Evolutionary conservation across 176 grass and related monocot genomes (phyloP).

Genomic region (Cenchrus fungigraminus): DNA sequence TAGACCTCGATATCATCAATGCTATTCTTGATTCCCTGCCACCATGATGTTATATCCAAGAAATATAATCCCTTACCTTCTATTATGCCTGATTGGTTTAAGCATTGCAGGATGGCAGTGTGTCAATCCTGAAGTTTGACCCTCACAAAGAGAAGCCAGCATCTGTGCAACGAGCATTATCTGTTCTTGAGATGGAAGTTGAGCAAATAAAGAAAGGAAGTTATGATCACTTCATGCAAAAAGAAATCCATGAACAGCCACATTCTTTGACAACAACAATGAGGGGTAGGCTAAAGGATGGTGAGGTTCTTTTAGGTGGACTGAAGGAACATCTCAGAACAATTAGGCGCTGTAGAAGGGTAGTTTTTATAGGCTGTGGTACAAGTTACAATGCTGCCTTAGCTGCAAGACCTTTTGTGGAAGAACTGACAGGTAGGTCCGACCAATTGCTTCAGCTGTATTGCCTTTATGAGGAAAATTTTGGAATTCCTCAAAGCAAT

Average conservation of each 20-base stretch:
- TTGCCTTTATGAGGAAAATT: neutral
- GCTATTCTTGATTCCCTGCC: neutral
- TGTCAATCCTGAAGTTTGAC: slow-evolving; percentile 87
- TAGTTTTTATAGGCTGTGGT: slow-evolving; percentile 91
- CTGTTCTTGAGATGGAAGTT: slow-evolving; percentile 96
- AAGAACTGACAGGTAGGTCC: slow-evolving; percentile 79
- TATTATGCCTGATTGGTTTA: slow-evolving; percentile 11
- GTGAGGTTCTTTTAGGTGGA: slow-evolving; percentile 81
- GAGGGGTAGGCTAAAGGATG: slow-evolving; percentile 86
- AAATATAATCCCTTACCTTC: slow-evolving; percentile 17
- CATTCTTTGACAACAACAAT: slow-evolving; percentile 90
- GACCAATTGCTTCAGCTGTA: slow-evolving; percentile 4
- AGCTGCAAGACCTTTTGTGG: slow-evolving; percentile 83
- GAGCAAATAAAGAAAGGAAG: slow-evolving; percentile 97
- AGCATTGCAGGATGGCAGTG: slow-evolving; percentile 75
- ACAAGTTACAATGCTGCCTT: slow-evolving; percentile 94
- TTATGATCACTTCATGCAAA: slow-evolving; percentile 97
- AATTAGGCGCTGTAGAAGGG: slow-evolving; percentile 78
- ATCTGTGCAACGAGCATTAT: slow-evolving; percentile 87
- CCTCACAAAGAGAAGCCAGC: slow-evolving; percentile 84
- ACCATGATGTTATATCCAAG: neutral
- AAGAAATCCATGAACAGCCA: slow-evolving; percentile 95
- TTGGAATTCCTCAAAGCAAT: neutral
- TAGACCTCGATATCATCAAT: slow-evolving; percentile 4
- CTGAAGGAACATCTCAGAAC: slow-evolving; percentile 90